Percentiles rank a stretch among this genome's conserved stretches.
phyloP scores from a whole-genome alignment of 495 filamentous ascomycete genomes.

The Alectoria sarmentosa region DNA sequence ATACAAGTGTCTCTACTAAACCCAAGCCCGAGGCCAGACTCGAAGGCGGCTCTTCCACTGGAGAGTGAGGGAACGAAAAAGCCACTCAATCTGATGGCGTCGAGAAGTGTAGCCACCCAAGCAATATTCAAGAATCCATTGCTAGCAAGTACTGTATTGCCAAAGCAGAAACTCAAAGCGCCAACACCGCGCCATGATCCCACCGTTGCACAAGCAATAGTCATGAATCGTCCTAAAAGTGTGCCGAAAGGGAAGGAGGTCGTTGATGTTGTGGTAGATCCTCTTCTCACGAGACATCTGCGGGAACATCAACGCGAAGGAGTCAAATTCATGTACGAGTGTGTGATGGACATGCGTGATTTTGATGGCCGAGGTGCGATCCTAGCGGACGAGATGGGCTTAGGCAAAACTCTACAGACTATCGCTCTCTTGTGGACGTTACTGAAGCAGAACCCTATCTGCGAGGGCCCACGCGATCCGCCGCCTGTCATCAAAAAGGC shows the following conservation, averaged over 20 bases:
- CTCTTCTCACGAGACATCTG: slow-evolving; percentile 56
- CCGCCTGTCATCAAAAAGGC: slow-evolving; percentile 67
- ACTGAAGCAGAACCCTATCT: slow-evolving; percentile 71
- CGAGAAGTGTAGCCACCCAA: slow-evolving; percentile 27
- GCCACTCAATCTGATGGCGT: slow-evolving; percentile 24
- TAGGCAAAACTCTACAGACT: slow-evolving; percentile 75
- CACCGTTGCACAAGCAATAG: slow-evolving; percentile 50
- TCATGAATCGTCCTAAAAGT: slow-evolving; percentile 57
- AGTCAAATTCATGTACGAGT: slow-evolving; percentile 74
- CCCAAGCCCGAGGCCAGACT: slow-evolving; percentile 10
- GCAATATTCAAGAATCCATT: slow-evolving; percentile 50
- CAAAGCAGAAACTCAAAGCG: slow-evolving; percentile 34
- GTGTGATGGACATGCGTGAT: slow-evolving; percentile 70
- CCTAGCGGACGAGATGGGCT: slow-evolving; percentile 76
- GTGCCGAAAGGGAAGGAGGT: slow-evolving; percentile 57
- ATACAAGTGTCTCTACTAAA: slow-evolving; percentile 4
- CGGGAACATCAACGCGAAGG: slow-evolving; percentile 73
- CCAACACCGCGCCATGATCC: slow-evolving; percentile 64
- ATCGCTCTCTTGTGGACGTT: slow-evolving; percentile 76
- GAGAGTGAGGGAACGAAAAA: slow-evolving; percentile 23
- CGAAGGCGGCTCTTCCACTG: slow-evolving; percentile 8
- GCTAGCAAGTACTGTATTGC: slow-evolving; percentile 45
- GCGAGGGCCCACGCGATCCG: slow-evolving; percentile 35
- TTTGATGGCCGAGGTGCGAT: slow-evolving; percentile 71
- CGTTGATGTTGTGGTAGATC: slow-evolving; percentile 78